Percentiles rank a stretch among this genome's conserved stretches.
Conservation (phyloP, 1,284 basidiomycete genomes). For the Trichosporon faecale region DNA sequence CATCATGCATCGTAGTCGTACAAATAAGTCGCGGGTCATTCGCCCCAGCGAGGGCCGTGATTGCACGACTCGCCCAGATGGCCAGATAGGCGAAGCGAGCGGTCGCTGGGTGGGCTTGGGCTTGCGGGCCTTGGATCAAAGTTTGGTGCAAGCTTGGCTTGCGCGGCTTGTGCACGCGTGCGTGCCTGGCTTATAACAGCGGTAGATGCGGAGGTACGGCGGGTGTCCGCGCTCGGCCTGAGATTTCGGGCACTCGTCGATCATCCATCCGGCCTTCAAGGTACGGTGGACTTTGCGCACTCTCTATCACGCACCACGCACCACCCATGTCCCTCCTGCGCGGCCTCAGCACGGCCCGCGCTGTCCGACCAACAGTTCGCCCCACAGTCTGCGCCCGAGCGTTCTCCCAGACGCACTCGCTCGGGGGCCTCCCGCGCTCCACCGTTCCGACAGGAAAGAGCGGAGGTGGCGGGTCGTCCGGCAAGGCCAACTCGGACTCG, state of each 20-base stretch:
- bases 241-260: neutral
- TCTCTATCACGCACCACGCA: neutral
- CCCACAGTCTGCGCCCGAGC: neutral
- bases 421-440: neutral
- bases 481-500: neutral
- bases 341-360: neutral
- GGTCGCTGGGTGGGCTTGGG: neutral
- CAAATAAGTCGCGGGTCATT: neutral
- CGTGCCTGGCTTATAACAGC: too few species aligned
- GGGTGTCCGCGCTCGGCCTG: neutral
- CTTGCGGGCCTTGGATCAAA: neutral
- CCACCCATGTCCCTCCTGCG: neutral
- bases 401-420: neutral
- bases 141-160: neutral
- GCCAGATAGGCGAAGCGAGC: slow-evolving; percentile 3
- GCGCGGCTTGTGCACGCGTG: too few species aligned
- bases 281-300: neutral
- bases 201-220: neutral
- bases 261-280: neutral
- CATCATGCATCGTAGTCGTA: neutral
- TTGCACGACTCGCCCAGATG: neutral
- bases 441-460: neutral
- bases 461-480: neutral
- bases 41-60: neutral
- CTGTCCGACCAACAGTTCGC: neutral